Evolutionary conservation across 2,329 filamentous ascomycete species (phyloP).

Genomic region (Mariannaea elegans): DNA sequence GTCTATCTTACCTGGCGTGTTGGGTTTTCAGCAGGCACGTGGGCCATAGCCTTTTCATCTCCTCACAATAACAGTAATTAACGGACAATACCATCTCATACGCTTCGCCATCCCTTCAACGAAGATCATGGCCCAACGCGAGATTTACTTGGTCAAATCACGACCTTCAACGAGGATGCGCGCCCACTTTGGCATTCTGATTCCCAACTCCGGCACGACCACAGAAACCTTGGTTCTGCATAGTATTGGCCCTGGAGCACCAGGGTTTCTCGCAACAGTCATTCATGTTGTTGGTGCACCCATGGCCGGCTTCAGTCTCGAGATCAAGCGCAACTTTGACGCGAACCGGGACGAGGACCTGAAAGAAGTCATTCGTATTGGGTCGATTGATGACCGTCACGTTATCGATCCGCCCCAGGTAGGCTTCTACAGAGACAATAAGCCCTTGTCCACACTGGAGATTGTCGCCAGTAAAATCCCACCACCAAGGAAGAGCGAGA

Average conservation of each 20-base stretch:
- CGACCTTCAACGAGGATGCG: neutral
- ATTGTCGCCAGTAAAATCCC: neutral
- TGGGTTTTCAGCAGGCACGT: too few species aligned
- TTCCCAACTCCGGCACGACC: neutral
- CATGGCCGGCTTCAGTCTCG: neutral
- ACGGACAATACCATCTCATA: too few species aligned
- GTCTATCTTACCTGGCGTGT: too few species aligned
- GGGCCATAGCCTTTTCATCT: too few species aligned
- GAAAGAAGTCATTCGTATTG: neutral
- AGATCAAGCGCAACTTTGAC: constrained; percentile 2
- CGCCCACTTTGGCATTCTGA: neutral
- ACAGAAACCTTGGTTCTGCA: neutral
- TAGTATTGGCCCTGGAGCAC: neutral
- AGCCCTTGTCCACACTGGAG: neutral
- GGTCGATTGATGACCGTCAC: neutral
- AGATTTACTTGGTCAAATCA: neutral
- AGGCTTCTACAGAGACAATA: neutral
- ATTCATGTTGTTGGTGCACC: neutral
- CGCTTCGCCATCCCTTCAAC: too few species aligned
- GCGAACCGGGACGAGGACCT: neutral
- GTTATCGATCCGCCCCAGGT: neutral
- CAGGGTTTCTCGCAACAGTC: neutral
- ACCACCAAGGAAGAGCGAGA: neutral
- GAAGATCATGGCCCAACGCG: neutral
- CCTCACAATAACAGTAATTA: too few species aligned